A percentile compares a stretch with the other conserved stretches of the same genome.
Conservation (phyloP, 1,139 yeast species). For the Hyphopichia fennica region DNA sequence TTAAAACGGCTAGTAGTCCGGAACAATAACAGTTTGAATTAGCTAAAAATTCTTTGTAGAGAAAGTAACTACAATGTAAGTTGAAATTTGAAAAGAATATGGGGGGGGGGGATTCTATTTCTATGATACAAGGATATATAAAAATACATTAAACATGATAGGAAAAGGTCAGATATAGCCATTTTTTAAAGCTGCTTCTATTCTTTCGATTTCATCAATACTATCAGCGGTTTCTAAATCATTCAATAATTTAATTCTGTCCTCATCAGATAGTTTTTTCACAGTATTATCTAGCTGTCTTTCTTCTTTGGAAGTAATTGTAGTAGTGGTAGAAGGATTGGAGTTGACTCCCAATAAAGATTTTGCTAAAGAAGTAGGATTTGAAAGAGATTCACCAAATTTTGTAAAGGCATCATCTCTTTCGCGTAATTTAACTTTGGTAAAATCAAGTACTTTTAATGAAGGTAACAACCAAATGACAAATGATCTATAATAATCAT, state of each 20-base stretch:
- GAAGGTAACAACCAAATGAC: slow-evolving; percentile 64
- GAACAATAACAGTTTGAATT: no score
- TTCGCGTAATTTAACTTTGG: slow-evolving; percentile 58
- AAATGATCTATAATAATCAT: slow-evolving; percentile 59
- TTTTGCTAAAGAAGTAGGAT: slow-evolving; percentile 7
- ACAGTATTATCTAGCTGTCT: slow-evolving; percentile 18
- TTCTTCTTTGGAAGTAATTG: slow-evolving; percentile 1
- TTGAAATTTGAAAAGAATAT: no score
- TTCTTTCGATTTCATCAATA: slow-evolving; percentile 70
- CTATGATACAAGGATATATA: not conserved
- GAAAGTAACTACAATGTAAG: no score
- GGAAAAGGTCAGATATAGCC: slow-evolving; percentile 20
- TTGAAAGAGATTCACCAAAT: slow-evolving; percentile 36
- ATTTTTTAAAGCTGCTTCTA: slow-evolving; percentile 53
- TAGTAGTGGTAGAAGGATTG: not conserved
- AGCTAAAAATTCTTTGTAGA: no score
- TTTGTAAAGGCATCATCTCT: slow-evolving; percentile 40
- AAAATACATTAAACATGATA: not conserved
- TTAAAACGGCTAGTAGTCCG: no score
- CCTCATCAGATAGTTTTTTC: slow-evolving; percentile 52
- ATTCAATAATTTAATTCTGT: slow-evolving; percentile 49
- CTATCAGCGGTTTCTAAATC: slow-evolving; percentile 63
- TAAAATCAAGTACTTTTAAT: slow-evolving; percentile 65
- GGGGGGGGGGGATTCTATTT: no score
- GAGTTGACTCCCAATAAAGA: slow-evolving; percentile 8